Evolutionary conservation across 352 stramenopile species (phyloP), one percentile per base, ranked within the genome.

Genomic region (Blastocystis hominis): DNA sequence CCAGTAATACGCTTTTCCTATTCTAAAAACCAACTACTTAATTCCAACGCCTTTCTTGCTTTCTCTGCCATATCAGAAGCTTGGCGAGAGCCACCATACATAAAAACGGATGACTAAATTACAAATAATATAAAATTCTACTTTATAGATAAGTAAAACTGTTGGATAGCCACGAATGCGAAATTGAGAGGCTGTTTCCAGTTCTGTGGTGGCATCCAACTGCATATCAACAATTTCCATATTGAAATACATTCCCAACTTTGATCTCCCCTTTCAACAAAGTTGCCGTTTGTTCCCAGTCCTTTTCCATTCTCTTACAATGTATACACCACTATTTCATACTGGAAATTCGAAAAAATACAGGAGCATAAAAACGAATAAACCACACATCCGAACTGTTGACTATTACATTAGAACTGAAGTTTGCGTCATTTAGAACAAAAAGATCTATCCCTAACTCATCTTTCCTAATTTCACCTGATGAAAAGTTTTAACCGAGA

Each of bases 321-420:
- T 81, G 72, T 36, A 24, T 3, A 68, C 72, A 81, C 72, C 72
- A 81, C 72, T 81, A 81, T 15, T 68, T 53, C 30, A 47, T 4
- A 81, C 40, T 5, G n/a, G 15, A 66, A 30, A 68, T 20, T 24
- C 13, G n/a, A 24, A 36, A 20, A 4, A 24, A 63, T 66, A 81
- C 72, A 40, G 72, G 72, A 24, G 72, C 72, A 66, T 68, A 81
- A 15, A 81, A 81, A n/a, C 72, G 72, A 66, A 81, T 34, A 44
- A 81, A 81, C 72, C 72, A 81, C 42, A 81, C 54, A 5, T 40
- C 72, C 3, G 72, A 66, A 1, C 66, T 34, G 13, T 44, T 24
- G 3, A 17, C n/a, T 1, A 46, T 81, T 30, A 81, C 72, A 13
- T n/a, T 3, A 1, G 2, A 47, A 30, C 66, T 50, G 36, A 81